phyloP scores from a whole-genome alignment of 2,329 filamentous ascomycete species.

The Herpotrichia juniperi region DNA sequence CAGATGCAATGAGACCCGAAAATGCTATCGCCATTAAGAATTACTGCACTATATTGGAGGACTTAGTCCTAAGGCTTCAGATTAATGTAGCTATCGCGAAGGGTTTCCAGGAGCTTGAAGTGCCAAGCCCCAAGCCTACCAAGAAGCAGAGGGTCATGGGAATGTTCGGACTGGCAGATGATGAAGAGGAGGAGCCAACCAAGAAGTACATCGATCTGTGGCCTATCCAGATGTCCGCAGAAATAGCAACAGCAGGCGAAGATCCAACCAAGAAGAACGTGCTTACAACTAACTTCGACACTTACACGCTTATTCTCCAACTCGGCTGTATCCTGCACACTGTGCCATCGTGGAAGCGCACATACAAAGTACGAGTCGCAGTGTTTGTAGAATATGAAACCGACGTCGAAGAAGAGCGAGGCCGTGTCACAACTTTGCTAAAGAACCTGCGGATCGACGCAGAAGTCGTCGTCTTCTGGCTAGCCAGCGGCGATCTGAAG shows the following conservation, averaged over 20 bases:
- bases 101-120: conserved; percentile 77
- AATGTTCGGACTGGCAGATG: conserved; percentile 27
- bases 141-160: conserved; percentile 30
- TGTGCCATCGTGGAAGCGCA: conserved; percentile 78
- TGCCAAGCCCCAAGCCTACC: conserved; percentile 57
- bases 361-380: conserved; percentile 74
- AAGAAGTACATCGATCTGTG: conserved; percentile 88
- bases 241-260: conserved; percentile 65
- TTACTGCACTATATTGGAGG: conserved; percentile 84
- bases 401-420: conserved; percentile 79
- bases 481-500: conserved; percentile 73
- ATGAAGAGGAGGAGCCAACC: conserved; percentile 59
- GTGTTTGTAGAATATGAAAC: conserved; percentile 90
- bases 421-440: conserved; percentile 73
- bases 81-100: conserved; percentile 86
- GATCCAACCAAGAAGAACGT: conserved; percentile 60
- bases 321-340: conserved; percentile 84
- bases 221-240: conserved; percentile 93
- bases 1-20: conserved; percentile 72
- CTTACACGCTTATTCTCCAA: conserved; percentile 85
- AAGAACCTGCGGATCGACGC: conserved; percentile 84
- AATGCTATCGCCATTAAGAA: conserved; percentile 71
- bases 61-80: conserved; percentile 76
- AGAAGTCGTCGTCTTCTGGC: conserved; percentile 79
- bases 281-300: conserved; percentile 88